Percentiles rank a stretch among this genome's conserved stretches.
These are phyloP conservation scores for Ophiostoma perfectum DNA, from an alignment of 2,329 filamentous ascomycete species.

Conservation along the genomic window DNA sequence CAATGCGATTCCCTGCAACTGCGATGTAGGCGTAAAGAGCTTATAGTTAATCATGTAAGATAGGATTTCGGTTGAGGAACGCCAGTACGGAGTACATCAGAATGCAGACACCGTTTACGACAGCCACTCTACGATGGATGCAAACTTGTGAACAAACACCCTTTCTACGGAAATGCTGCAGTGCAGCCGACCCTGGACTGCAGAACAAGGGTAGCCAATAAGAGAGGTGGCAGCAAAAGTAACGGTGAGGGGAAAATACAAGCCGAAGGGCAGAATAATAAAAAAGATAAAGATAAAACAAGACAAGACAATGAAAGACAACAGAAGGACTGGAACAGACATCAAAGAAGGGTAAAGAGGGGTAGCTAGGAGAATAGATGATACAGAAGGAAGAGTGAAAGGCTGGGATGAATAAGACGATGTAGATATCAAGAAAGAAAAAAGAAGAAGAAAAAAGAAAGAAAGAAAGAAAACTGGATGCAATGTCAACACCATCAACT, in stretches of 20 bases:
- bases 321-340: not conserved
- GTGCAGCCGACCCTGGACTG: not conserved
- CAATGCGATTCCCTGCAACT: not conserved
- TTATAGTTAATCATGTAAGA: not conserved
- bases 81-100: no score
- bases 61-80: not conserved
- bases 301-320: not conserved
- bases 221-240: not conserved
- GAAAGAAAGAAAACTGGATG: not conserved
- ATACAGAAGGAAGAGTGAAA: not conserved
- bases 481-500: not conserved
- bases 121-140: not conserved
- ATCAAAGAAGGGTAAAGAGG: not conserved
- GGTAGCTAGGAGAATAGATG: not conserved
- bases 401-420: no score
- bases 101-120: not conserved
- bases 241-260: not conserved
- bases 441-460: not conserved
- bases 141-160: not conserved
- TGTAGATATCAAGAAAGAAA: not conserved
- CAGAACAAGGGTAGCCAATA: not conserved
- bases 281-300: not conserved
- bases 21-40: not conserved
- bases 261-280: not conserved
- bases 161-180: not conserved